These are phyloP conservation scores for Trametes cubensis DNA, from an alignment of 768 basidiomycete species.

Conservation along the genomic window DNA sequence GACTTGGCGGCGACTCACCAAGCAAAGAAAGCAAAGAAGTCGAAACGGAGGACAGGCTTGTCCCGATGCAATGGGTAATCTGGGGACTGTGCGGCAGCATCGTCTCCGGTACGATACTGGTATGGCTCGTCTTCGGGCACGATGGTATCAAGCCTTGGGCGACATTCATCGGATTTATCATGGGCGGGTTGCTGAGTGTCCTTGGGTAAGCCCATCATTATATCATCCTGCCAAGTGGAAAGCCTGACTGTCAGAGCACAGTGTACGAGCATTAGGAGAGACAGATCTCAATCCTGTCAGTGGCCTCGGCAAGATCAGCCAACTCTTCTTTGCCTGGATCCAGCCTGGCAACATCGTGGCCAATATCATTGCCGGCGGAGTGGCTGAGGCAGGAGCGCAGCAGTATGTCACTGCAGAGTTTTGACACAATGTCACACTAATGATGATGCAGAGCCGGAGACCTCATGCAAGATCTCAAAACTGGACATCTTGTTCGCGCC, in stretches of 20 bases:
- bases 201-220: slow-evolving; percentile 61
- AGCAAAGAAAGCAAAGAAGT: slow-evolving; percentile 61
- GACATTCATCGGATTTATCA: slow-evolving; percentile 77
- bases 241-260: slow-evolving; percentile 33
- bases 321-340: slow-evolving; percentile 91
- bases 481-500: slow-evolving; percentile 88
- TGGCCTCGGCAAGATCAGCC: slow-evolving; percentile 92
- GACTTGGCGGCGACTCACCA: slow-evolving; percentile 12
- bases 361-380: slow-evolving; percentile 95
- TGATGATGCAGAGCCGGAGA: slow-evolving; percentile 75
- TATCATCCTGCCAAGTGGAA: not conserved
- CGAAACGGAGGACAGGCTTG: slow-evolving; percentile 79
- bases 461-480: slow-evolving; percentile 98
- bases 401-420: slow-evolving; percentile 55
- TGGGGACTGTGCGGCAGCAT: slow-evolving; percentile 66
- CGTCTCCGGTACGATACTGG: slow-evolving; percentile 70
- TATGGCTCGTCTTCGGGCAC: slow-evolving; percentile 87
- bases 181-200: slow-evolving; percentile 84
- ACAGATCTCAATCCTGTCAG: slow-evolving; percentile 94
- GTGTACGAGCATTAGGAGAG: slow-evolving; percentile 92
- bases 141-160: slow-evolving; percentile 97
- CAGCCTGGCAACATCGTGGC: slow-evolving; percentile 97
- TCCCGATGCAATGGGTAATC: slow-evolving; percentile 79
- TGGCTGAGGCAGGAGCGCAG: slow-evolving; percentile 94
- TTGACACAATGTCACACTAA: not conserved